Percentiles rank a stretch among this genome's conserved stretches.
Evolutionary conservation across 345 rosid species (phyloP).

Genomic region (Gossypioides kirkii): DNA sequence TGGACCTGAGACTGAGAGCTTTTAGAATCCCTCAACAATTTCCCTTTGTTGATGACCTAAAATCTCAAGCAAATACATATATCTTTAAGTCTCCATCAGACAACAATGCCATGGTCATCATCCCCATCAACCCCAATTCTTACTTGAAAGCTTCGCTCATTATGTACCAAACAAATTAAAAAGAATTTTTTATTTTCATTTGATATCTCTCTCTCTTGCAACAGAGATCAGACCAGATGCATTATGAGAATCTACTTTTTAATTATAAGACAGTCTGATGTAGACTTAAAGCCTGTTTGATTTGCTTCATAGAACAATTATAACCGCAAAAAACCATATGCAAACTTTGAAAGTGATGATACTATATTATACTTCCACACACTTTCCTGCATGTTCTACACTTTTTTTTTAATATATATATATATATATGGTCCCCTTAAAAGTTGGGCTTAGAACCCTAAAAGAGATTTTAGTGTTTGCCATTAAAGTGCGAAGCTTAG

Average conservation of each 20-base stretch:
- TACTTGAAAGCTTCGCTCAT: background rate
- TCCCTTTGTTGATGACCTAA: background rate
- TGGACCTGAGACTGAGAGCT: background rate
- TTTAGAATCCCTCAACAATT: background rate
- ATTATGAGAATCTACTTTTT: background rate
- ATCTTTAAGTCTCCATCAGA: background rate
- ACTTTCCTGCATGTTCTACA: background rate
- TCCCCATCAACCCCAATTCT: background rate
- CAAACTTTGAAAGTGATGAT: background rate
- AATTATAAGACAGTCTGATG: background rate
- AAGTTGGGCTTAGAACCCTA: background rate
- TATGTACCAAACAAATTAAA: background rate
- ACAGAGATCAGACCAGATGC: background rate
- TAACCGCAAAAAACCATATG: background rate
- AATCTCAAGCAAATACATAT: background rate
- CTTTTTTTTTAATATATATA: background rate
- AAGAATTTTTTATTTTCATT: background rate
- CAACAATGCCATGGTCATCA: background rate
- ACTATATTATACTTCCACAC: background rate
- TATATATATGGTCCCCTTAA: background rate
- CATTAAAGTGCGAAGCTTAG: background rate
- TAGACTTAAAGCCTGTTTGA: background rate
- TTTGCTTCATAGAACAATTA: conserved; percentile 10
- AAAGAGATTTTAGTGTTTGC: background rate
- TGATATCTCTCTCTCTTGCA: background rate